Conservation (phyloP, 495 filamentous ascomycete species). For the Aspergillus bridgeri region DNA sequence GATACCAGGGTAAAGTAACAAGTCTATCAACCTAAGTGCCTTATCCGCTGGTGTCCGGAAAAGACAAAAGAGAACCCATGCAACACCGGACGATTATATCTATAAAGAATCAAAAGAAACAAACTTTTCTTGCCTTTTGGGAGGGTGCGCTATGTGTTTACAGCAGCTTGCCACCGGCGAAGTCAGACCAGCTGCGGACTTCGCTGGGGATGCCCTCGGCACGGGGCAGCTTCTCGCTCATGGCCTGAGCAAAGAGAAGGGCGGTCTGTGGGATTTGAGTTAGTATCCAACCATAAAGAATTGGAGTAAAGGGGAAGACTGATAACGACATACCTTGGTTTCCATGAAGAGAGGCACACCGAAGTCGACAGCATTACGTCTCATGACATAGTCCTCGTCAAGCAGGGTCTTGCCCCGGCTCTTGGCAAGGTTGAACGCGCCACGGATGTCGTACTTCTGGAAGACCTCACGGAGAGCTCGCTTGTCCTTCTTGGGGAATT, state of each 20-base stretch:
- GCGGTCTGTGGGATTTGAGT: slow-evolving; percentile 65
- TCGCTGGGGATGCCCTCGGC: slow-evolving; percentile 79
- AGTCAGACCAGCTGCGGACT: slow-evolving; percentile 91
- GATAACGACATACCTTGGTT: slow-evolving; percentile 73
- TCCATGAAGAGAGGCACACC: slow-evolving; percentile 98
- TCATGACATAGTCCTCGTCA: slow-evolving; percentile 98
- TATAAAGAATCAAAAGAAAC: slow-evolving; percentile 13
- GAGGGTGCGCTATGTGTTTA: slow-evolving; percentile 44
- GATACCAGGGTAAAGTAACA: slow-evolving; percentile 21
- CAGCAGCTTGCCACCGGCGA: slow-evolving; percentile 85
- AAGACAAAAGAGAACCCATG: slow-evolving; percentile 10
- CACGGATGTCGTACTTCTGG: slow-evolving; percentile 92
- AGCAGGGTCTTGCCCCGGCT: slow-evolving; percentile 75
- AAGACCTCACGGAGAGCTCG: slow-evolving; percentile 92
- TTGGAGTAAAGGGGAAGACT: not conserved
- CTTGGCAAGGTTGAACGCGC: slow-evolving; percentile 92
- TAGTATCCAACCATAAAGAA: slow-evolving; percentile 13
- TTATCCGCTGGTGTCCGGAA: slow-evolving; percentile 24
- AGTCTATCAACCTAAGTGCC: slow-evolving; percentile 36
- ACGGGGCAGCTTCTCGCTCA: slow-evolving; percentile 89
- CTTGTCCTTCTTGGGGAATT: slow-evolving; percentile 97
- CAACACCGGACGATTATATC: slow-evolving; percentile 21
- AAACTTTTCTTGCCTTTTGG: slow-evolving; percentile 24
- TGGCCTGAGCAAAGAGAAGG: slow-evolving; percentile 89
- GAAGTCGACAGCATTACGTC: slow-evolving; percentile 96